phyloP scores from a whole-genome alignment of 805 yeast species.

The Metschnikowia sp. region DNA sequence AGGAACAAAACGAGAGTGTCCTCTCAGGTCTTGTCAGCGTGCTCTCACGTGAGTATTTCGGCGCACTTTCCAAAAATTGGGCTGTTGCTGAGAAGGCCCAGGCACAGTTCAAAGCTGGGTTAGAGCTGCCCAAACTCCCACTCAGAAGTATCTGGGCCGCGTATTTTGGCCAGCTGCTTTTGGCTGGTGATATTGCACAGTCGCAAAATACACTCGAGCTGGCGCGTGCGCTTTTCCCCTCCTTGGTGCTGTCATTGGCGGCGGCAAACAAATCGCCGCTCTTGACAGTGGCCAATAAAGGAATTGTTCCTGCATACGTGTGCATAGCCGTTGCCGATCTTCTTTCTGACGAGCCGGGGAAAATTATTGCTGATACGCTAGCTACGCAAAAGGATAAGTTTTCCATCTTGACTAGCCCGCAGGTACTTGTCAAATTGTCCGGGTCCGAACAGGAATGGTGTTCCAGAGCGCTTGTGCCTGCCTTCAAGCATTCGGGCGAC shows the following conservation, averaged over 20 bases:
- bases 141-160: slow-evolving; percentile 67
- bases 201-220: too few relatives aligned
- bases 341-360: slow-evolving; percentile 20
- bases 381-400: slow-evolving; percentile 39
- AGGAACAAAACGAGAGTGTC: slow-evolving; percentile 74
- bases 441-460: slow-evolving; percentile 53
- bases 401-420: slow-evolving; percentile 46
- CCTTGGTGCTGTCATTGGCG: slow-evolving; percentile 26
- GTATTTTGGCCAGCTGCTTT: slow-evolving; percentile 39
- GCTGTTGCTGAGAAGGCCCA: slow-evolving; percentile 15
- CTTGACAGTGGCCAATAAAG: slow-evolving; percentile 49
- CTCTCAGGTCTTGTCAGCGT: slow-evolving; percentile 49
- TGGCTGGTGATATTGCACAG: neutral
- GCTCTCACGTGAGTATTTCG: slow-evolving; percentile 43
- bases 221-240: slow-evolving; percentile 17
- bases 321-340: slow-evolving; percentile 27
- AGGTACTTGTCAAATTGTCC: slow-evolving; percentile 50
- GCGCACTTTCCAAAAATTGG: slow-evolving; percentile 5
- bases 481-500: slow-evolving; percentile 20
- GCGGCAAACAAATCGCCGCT: slow-evolving; percentile 53
- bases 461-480: slow-evolving; percentile 40
- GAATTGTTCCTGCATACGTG: slow-evolving; percentile 55
- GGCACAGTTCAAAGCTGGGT: slow-evolving; percentile 50
- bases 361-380: slow-evolving; percentile 32
- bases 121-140: slow-evolving; percentile 59